Conservation (phyloP, 805 yeast species). For the Tetrapisispora phaffii region DNA sequence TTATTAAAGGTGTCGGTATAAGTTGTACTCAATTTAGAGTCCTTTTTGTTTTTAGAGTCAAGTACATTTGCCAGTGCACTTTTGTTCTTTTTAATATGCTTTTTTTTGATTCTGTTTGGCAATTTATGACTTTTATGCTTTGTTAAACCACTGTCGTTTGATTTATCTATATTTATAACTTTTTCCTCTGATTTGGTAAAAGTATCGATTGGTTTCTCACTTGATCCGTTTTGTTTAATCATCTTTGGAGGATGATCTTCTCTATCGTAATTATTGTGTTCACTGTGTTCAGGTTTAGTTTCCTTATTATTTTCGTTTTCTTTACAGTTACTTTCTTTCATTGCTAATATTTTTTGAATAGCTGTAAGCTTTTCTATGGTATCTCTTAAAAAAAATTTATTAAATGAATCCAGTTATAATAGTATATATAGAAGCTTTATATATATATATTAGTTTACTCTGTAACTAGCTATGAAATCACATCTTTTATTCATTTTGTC, state of each 20-base stretch:
- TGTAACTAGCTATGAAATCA: neutral
- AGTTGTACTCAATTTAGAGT: neutral
- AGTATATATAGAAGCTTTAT: neutral
- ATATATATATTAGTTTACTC: neutral
- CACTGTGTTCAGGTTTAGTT: neutral
- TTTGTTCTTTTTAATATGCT: neutral
- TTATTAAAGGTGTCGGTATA: slow-evolving; percentile 13
- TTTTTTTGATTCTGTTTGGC: neutral
- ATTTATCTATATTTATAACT: too few relatives aligned
- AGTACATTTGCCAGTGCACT: neutral
- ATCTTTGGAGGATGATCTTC: too few relatives aligned
- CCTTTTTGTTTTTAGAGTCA: neutral
- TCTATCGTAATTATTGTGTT: too few relatives aligned
- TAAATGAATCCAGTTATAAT: too few relatives aligned
- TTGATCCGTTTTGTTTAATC: too few relatives aligned
- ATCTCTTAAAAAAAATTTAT: neutral
- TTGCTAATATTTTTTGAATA: too few relatives aligned
- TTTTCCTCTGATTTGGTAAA: neutral
- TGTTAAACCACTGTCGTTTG: neutral
- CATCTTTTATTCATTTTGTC: neutral
- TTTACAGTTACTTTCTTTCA: too few relatives aligned
- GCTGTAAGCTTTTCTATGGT: neutral
- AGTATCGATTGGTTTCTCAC: too few relatives aligned
- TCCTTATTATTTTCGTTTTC: neutral
- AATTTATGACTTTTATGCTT: neutral